Evolutionary conservation across 108 stramenopile genomes (phyloP).

Genomic region (Fistulifera pelliculosa): DNA sequence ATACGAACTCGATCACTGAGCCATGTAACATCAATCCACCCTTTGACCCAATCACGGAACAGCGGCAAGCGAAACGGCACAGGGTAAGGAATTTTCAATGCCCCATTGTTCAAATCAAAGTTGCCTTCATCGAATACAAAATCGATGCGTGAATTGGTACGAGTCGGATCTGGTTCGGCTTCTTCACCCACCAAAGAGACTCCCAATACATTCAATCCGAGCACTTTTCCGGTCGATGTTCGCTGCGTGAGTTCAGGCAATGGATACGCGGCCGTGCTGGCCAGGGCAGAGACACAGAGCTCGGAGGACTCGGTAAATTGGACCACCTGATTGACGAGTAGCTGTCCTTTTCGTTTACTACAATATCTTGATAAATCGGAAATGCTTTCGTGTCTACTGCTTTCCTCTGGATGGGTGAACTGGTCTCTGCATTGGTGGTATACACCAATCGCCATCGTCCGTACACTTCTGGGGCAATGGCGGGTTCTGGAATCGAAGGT

Average conservation of each 20-base stretch:
- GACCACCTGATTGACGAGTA: slow-evolving; percentile 74
- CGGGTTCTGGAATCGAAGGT: slow-evolving; percentile 42
- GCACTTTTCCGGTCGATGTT: slow-evolving; percentile 50
- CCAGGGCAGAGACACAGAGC: slow-evolving; percentile 71
- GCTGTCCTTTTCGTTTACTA: slow-evolving; percentile 31
- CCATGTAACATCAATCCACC: slow-evolving; percentile 86
- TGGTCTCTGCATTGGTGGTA: slow-evolving; percentile 76
- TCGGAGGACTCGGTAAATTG: slow-evolving; percentile 51
- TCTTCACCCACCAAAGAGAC: slow-evolving; percentile 68
- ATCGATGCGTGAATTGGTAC: slow-evolving; percentile 64
- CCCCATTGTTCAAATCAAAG: slow-evolving; percentile 37
- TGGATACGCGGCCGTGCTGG: slow-evolving; percentile 72
- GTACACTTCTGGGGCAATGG: slow-evolving; percentile 58
- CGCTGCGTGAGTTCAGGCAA: slow-evolving; percentile 66
- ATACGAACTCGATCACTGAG: slow-evolving; percentile 74
- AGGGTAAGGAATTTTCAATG: slow-evolving; percentile 60
- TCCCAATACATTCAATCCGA: slow-evolving; percentile 74
- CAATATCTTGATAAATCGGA: slow-evolving; percentile 79
- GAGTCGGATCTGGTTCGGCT: slow-evolving; percentile 49
- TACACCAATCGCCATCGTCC: slow-evolving; percentile 72
- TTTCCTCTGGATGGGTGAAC: slow-evolving; percentile 76
- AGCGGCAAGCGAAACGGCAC: slow-evolving; percentile 76
- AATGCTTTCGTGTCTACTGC: slow-evolving; percentile 71
- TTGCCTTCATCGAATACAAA: slow-evolving; percentile 85
- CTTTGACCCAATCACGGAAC: slow-evolving; percentile 77